Base-by-base conservation (phyloP, 176 grass and related monocot species). In the Echinochloa phyllopogon region DNA sequence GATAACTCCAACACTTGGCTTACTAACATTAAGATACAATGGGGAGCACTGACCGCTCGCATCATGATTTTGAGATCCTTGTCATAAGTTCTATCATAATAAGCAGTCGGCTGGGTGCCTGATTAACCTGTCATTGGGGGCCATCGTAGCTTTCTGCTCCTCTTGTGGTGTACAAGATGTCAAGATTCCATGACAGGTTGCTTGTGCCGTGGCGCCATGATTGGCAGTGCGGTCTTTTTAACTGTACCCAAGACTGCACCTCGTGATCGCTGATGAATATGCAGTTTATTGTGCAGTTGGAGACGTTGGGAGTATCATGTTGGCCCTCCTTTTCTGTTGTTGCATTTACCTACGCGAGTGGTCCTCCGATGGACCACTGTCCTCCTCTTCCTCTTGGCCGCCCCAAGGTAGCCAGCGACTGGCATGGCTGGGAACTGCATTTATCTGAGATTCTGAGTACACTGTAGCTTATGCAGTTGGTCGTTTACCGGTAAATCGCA, bases 121-220 rank as follows among this genome's bases (percentile, higher is more conserved):
- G 59, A 12, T 70, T 82, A 15, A 25, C n/a, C 1, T 44, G 40
- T 61, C 60, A 74, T 80, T 38, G 10, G 61, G 63, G 10, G 53
- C 29, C 29, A 33, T 36, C 13, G 27, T 36, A 36, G 68, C 60
- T 53, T 75, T 70, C 47, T 29, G 65, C 21, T 56, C 49, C 6
- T 65, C 57, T 27, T 55, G 78, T 43, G 10, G 45, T 40, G 55
- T 49, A 37, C 44, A 48, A 56, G 88, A 72, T 63, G 38, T 45
- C 44, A 48, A 56, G 88, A 72, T 63, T 45, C 55, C 45, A 27
- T 71, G 83, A 56, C 83, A 86, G 78, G 39, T 78, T 56, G 84
- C 7, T 58, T 47, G 40, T 47, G 67, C 47, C 3, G 39, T 84
- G 56, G 58, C 14, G 24, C 58, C 70, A 84, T 84, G 74, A 74